Evolutionary conservation across 257 asterid species (phyloP), one percentile per base, ranked within the genome.

Genomic region (Jaltomata sinuosa): DNA sequence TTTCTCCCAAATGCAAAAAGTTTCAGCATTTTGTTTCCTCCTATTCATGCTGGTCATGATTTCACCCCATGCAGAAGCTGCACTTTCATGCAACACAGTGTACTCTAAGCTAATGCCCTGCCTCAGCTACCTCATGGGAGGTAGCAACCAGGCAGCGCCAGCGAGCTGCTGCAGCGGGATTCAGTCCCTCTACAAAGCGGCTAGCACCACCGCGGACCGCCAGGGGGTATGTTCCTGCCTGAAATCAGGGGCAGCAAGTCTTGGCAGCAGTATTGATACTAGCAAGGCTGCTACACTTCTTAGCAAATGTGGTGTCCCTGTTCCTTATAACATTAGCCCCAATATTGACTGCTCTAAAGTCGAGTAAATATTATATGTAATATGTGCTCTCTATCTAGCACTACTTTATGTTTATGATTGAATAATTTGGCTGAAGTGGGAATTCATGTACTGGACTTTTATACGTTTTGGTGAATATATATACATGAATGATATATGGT

Each of bases 321-420:
- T 83, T 49, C 81, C 85, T 32, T 83, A 68, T 57, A 69, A 83
- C 71, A 83, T 68, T 77, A 83, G 85, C 69, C 72, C 85, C 2
- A 31, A 52, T 19, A 34, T 68, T 52, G 85, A 83, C 85, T 83
- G 82, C 59, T 69, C 82, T 25, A 15, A 49, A 77, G 27, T 81
- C 54, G 42, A 47, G 61, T 76, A 76, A 76, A 76, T 14, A 4
- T 47, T 14, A 4, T 47, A 25, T 76, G 81, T 76, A 47, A 27
- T 31, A 27, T 15, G 61, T 47, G 81, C 59, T 47, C 68, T 11
- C 8, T 4, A 31, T 25, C 81, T 74, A 47, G 42, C 81, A 47
- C 42, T 76, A 47, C 61, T 76, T 76, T 76, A 27, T 76, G 81
- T 25, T 15, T 47, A n/a, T 36, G 31, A 0, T 5, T 16, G 61